Conservation (phyloP, 495 filamentous ascomycete genomes). For the Aspergillus diversus region DNA sequence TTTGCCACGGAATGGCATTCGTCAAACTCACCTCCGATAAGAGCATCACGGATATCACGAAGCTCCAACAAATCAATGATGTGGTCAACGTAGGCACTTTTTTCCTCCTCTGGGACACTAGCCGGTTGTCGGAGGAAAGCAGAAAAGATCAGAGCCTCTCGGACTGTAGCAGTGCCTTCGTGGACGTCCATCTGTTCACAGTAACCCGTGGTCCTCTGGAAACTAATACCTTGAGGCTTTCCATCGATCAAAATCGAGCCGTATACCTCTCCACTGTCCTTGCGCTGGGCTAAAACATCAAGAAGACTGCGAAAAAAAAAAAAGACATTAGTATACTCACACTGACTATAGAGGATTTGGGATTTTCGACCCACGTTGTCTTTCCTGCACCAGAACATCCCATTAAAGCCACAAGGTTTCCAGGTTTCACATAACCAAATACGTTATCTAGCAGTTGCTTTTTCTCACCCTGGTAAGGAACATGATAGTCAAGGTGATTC, state of each 20-base stretch:
- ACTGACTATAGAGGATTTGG: slow-evolving; percentile 45
- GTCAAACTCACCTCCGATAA: slow-evolving; percentile 62
- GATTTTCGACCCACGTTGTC: slow-evolving; percentile 62
- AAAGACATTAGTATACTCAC: slow-evolving; percentile 47
- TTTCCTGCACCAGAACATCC: slow-evolving; percentile 85
- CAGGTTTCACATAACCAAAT: slow-evolving; percentile 79
- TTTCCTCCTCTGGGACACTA: slow-evolving; percentile 42
- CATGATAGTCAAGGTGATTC: slow-evolving; percentile 70
- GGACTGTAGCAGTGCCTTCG: slow-evolving; percentile 54
- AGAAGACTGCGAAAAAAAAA: slow-evolving; percentile 52
- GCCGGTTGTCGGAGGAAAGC: slow-evolving; percentile 51
- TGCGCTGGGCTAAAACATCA: slow-evolving; percentile 53
- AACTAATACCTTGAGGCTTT: slow-evolving; percentile 47
- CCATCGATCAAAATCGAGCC: slow-evolving; percentile 55
- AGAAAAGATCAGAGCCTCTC: slow-evolving; percentile 53
- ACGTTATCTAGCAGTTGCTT: slow-evolving; percentile 71
- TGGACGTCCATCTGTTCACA: slow-evolving; percentile 85
- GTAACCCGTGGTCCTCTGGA: slow-evolving; percentile 71
- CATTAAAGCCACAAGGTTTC: slow-evolving; percentile 79
- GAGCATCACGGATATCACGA: slow-evolving; percentile 49
- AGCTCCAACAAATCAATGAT: slow-evolving; percentile 55
- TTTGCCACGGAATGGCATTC: slow-evolving; percentile 11
- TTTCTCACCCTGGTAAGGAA: slow-evolving; percentile 55
- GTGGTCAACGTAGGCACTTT: slow-evolving; percentile 53
- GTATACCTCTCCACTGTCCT: slow-evolving; percentile 51